Evolutionary conservation across 768 basidiomycete genomes (phyloP).

Genomic region (Mycena amicta): DNA sequence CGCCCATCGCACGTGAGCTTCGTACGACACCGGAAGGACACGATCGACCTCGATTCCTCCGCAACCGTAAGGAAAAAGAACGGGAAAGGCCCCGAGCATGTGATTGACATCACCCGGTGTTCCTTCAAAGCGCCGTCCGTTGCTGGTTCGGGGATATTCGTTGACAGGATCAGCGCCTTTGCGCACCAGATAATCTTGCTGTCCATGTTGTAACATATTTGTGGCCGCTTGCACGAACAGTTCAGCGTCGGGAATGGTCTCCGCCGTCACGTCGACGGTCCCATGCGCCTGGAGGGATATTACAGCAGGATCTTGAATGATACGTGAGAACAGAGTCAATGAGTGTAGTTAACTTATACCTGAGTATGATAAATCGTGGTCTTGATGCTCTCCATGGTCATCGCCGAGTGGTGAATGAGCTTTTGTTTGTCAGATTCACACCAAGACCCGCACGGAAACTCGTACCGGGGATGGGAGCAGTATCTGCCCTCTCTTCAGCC

Average conservation of each 20-base stretch:
- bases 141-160: constrained; percentile 27
- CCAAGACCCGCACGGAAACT: too few species aligned
- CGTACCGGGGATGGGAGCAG: neutral
- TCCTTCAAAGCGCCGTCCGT: constrained; percentile 22
- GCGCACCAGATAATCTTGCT: constrained; percentile 9
- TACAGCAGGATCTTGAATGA: neutral
- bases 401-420: neutral
- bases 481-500: neutral
- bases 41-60: constrained; percentile 34
- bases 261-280: neutral
- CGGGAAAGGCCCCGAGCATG: constrained; percentile 33
- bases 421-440: neutral
- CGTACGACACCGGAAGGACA: constrained; percentile 25
- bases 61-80: constrained; percentile 37
- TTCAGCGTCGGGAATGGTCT: neutral
- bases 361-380: neutral
- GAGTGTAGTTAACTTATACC: neutral
- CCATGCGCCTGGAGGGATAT: constrained; percentile 4
- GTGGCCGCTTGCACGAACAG: neutral
- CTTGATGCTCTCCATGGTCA: neutral
- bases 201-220: neutral
- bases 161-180: constrained; percentile 29
- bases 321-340: neutral
- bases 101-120: constrained; percentile 31
- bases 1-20: constrained; percentile 32